phyloP scores from a whole-genome alignment of 1,284 basidiomycete species.

The Leccinum fuscescens region DNA sequence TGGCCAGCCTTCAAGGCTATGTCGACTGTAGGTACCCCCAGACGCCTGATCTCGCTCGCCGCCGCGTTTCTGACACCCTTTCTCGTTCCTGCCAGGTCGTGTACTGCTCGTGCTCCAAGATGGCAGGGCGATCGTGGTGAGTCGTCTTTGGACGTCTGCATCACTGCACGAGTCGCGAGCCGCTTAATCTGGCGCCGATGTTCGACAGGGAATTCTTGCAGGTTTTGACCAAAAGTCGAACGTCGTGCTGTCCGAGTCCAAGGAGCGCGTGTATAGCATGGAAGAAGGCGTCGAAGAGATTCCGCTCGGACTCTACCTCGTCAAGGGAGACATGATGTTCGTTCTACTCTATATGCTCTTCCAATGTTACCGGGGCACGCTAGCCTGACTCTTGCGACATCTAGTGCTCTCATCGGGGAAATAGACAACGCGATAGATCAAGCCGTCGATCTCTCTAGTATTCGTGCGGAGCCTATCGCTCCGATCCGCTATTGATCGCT shows the following conservation, averaged over 20 bases:
- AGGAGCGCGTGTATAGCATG: conserved; percentile 85
- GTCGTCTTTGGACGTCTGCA: conserved; percentile 1
- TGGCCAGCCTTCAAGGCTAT: conserved; percentile 84
- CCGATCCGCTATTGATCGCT: conserved; percentile 64
- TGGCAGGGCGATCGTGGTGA: conserved; percentile 81
- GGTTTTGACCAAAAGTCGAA: conserved; percentile 94
- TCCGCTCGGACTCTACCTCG: conserved; percentile 92
- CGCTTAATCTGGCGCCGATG: neutral
- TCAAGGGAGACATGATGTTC: conserved; percentile 97
- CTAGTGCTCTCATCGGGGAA: conserved; percentile 87
- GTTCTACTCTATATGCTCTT: conserved; percentile 28
- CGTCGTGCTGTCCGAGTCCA: conserved; percentile 86
- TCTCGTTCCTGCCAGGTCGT: neutral
- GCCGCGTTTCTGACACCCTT: neutral
- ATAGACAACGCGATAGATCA: conserved; percentile 85
- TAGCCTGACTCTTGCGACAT: neutral
- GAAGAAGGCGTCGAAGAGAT: conserved; percentile 95
- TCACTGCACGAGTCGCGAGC: neutral
- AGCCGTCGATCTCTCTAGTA: conserved; percentile 70
- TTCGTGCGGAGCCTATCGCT: conserved; percentile 86
- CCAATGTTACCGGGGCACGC: neutral
- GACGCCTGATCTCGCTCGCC: conserved; percentile 6
- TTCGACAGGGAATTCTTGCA: conserved; percentile 74
- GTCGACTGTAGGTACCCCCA: conserved; percentile 63
- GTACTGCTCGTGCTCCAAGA: conserved; percentile 39